Base-by-base conservation (phyloP, 257 asterid genomes). In the Lycium ferocissimum region DNA sequence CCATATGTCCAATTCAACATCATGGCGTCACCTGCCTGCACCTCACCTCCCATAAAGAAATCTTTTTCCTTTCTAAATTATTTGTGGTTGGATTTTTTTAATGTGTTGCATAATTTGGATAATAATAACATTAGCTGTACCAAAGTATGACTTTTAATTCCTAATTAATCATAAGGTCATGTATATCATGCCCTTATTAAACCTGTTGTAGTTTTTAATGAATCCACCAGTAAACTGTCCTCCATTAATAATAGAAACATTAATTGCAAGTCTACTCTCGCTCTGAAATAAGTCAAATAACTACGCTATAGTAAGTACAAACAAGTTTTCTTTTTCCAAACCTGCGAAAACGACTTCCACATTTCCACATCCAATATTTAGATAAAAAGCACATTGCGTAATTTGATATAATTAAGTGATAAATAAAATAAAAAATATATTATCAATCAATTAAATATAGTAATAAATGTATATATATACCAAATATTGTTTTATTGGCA, bases 121-220 rank as follows among this genome's bases (percentile, higher is more conserved):
- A 88, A 88, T 85, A 86, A 83, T 84, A 86, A 73, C 90, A 88
- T 87, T 84, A 89, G 88, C 56, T 88, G 87, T 88, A 82, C 58
- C 80, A 12, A 65, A 81, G 80, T 84, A 58, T 84, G 87, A 73
- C 70, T 63, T 67, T 63, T 67, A 40, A 51, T 69, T 63, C 67
- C 57, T 56, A 47, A 65, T 14, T 38, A 40, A 84, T 79, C 62
- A 71, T 22, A 58, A 47, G 51, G 33, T 18, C 13, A 59, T 26
- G 35, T 54, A 22, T 14, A 51, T 51, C 22, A 26, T 51, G 2
- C 63, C 43, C 7, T 12, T 75, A 49, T 75, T 75, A 75, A 49
- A 49, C 61, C 9, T 70, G 58, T n/a, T 45, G 7, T 73, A 10
- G 40, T 45, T 67, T 73, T 73, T 72, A n/a, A 72, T 72, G 57